phyloP scores from a whole-genome alignment of 1,139 yeast genomes.

The Scheffersomyces quercinus region DNA sequence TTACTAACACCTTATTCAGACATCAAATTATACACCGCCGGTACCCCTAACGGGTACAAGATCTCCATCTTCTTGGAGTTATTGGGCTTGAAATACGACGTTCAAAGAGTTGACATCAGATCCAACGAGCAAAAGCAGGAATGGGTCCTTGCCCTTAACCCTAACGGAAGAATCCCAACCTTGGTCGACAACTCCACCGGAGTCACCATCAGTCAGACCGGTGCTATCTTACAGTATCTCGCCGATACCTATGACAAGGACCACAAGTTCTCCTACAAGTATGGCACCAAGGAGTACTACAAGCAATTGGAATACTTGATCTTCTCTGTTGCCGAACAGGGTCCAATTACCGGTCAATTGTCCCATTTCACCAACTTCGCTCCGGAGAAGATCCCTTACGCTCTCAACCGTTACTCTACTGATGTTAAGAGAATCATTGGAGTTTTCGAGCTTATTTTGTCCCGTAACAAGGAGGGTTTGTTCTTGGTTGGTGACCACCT shows the following conservation, averaged over 20 bases:
- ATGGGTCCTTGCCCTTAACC: conserved; percentile 56
- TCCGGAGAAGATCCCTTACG: conserved; percentile 51
- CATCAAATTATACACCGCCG: conserved; percentile 32
- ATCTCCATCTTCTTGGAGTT: conserved; percentile 49
- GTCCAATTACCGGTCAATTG: conserved; percentile 65
- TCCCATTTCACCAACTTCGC: conserved; percentile 46
- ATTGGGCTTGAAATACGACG: conserved; percentile 48
- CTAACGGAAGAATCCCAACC: conserved; percentile 65
- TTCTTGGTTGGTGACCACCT: conserved; percentile 59
- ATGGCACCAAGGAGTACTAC: conserved; percentile 48
- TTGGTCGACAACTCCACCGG: conserved; percentile 48
- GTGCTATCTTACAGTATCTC: conserved; percentile 57
- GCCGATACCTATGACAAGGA: conserved; percentile 60
- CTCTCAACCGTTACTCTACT: conserved; percentile 47
- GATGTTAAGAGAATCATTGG: conserved; percentile 56
- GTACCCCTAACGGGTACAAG: conserved; percentile 63
- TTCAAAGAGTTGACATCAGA: conserved; percentile 39
- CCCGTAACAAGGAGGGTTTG: conserved; percentile 35
- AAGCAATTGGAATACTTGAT: conserved; percentile 51
- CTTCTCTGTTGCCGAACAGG: conserved; percentile 60
- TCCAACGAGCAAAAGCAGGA: conserved; percentile 48
- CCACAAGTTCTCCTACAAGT: conserved; percentile 46
- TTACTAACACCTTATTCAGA: too few species aligned
- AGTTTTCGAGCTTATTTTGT: conserved; percentile 52
- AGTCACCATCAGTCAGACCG: conserved; percentile 53